These are phyloP conservation scores for Pleurotus ostreatus DNA, from an alignment of 768 basidiomycete genomes.

Conservation along the genomic window DNA sequence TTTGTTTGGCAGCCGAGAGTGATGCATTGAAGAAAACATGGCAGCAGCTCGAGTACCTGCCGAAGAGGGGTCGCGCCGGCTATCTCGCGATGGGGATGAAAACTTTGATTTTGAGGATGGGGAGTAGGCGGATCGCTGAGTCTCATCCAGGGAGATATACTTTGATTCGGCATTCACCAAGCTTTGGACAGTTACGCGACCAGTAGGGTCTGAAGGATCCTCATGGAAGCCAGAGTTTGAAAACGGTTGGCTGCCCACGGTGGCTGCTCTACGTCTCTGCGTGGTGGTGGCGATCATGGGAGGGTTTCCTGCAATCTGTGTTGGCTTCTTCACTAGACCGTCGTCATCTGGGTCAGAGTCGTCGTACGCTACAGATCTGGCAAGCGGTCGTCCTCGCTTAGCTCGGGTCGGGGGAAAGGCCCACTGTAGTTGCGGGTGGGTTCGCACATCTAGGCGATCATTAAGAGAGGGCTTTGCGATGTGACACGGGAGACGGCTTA, in stretches of 20 bases:
- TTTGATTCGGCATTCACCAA: conserved; percentile 24
- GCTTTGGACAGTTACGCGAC: neutral
- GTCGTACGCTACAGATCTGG: neutral
- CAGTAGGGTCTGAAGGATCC: neutral
- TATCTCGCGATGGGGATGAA: conserved; percentile 4
- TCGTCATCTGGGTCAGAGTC: conserved; percentile 9
- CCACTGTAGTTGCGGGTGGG: conserved; percentile 58
- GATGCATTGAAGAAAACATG: neutral
- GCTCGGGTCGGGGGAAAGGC: conserved; percentile 45
- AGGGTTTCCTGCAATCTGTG: neutral
- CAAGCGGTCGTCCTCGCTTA: conserved; percentile 13
- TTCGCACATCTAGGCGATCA: conserved; percentile 49
- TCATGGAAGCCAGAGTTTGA: neutral
- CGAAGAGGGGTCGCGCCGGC: neutral
- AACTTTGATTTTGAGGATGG: conserved; percentile 31
- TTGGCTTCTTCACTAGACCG: conserved; percentile 3
- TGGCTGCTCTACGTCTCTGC: conserved; percentile 10
- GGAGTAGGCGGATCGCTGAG: conserved; percentile 37
- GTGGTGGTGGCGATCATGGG: conserved; percentile 3
- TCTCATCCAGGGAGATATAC: conserved; percentile 44
- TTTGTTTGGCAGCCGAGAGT: conserved; percentile 47
- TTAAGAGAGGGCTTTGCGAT: conserved; percentile 4
- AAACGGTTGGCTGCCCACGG: neutral
- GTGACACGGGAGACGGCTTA: conserved; percentile 19
- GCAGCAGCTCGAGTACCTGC: neutral